A percentile compares a stretch with the other conserved stretches of the same genome.
Evolutionary conservation across 805 yeast genomes (phyloP).

Genomic region (Ogataea parapolymorpha): DNA sequence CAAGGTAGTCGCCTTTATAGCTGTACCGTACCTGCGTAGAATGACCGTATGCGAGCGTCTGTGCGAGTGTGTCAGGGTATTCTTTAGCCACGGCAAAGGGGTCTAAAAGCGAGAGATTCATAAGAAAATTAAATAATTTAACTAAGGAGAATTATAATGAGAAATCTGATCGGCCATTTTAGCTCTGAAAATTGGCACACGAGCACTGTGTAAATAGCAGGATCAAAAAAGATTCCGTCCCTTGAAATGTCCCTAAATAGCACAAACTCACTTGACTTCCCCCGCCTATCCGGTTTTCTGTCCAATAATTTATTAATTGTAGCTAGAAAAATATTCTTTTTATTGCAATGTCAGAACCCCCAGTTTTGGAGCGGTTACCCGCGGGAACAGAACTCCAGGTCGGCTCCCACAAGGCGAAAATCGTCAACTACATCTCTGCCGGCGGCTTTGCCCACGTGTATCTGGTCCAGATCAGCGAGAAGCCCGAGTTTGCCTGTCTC

Average conservation of each 20-base stretch:
- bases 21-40: constrained; percentile 69
- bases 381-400: constrained; percentile 49
- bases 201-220: neutral
- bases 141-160: no score
- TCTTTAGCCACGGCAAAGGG: constrained; percentile 91
- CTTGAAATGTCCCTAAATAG: no score
- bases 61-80: constrained; percentile 80
- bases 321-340: neutral
- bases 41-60: constrained; percentile 63
- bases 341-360: constrained; percentile 11
- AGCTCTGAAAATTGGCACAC: neutral
- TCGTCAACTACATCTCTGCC: constrained; percentile 43
- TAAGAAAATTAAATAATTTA: constrained; percentile 23
- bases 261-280: no score
- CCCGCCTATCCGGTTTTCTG: no score
- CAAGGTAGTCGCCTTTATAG: constrained; percentile 78
- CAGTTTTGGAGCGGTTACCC: constrained; percentile 22
- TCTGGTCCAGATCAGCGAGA: constrained; percentile 45
- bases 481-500: constrained; percentile 58
- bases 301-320: no score
- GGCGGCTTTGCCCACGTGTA: constrained; percentile 85
- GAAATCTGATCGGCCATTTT: neutral
- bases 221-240: neutral
- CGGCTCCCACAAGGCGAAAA: constrained; percentile 45
- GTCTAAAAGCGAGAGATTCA: constrained; percentile 82